Base-by-base conservation (phyloP, 306 rosid genomes). In the Fagus crenata region DNA sequence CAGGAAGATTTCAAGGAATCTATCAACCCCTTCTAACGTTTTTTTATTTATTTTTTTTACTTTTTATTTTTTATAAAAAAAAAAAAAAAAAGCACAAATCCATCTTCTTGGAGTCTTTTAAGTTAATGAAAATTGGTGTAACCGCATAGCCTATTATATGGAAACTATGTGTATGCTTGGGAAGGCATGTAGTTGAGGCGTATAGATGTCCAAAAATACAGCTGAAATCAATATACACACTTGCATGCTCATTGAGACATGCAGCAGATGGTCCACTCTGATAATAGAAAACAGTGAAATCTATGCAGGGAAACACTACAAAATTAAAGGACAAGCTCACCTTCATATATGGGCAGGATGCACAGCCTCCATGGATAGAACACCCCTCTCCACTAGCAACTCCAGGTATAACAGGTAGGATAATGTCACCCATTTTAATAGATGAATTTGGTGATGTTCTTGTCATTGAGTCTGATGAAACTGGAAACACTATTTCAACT, bases 271-370 rank as follows among this genome's bases (percentile, higher is more conserved):
- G 60, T 61, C 17, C 63, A 46, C 46, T 46, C 61, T 43, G 35
- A 58, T 39, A 69, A 78, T 46, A 39, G 55, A n/a, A 71, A 73
- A 73, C 58, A 77, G 4, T n/a, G 13, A 37, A 39, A 81, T 75
- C 58, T 75, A 61, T 42, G 43, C 37, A 41, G 42, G 41, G 4
- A 8, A 70, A 53, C 17, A 54, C 42, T 14, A 31, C 56, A 77
- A 67, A n/a, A 71, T 11, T 6, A 69, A 77, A 68, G 4, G 28
- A 74, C 22, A 49, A 22, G 69, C 85, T 77, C 67, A 95, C 99
- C 97, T 95, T 95, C 99, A 95, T 92, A 87, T 92, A 95, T 28
- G 99, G 99, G 87, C 99, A 95, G 67, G 99, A 95, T 33, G 99
- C 99, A 71, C 99, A 95, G 49, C 99, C 97, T 42, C 98, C 98